Conservation (phyloP, 768 basidiomycete species). For the Ramaria rubella region DNA sequence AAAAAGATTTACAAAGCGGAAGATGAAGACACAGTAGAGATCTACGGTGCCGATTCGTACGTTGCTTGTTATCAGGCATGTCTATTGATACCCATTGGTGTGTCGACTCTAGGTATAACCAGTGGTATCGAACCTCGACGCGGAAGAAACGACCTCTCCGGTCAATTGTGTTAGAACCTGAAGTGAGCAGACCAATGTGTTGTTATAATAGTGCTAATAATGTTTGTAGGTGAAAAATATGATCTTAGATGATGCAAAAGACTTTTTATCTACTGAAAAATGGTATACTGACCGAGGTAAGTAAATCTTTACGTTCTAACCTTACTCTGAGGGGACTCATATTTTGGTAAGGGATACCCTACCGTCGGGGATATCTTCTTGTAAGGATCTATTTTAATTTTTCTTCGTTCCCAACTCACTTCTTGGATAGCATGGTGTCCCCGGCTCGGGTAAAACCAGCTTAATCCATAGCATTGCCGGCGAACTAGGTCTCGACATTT, state of each 20-base stretch:
- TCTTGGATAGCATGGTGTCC: slow-evolving; percentile 50
- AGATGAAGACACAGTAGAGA: slow-evolving; percentile 43
- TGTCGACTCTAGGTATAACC: slow-evolving; percentile 15
- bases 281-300: slow-evolving; percentile 70
- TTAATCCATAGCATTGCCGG: slow-evolving; percentile 72
- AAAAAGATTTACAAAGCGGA: slow-evolving; percentile 45
- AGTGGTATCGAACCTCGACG: slow-evolving; percentile 50
- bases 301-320: not conserved
- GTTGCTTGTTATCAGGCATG: slow-evolving; percentile 8
- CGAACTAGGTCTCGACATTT: slow-evolving; percentile 69
- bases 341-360: slow-evolving; percentile 46
- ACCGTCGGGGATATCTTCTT: slow-evolving; percentile 73
- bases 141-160: slow-evolving; percentile 58
- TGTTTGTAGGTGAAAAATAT: slow-evolving; percentile 40
- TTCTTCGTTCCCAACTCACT: slow-evolving; percentile 6
- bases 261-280: slow-evolving; percentile 58
- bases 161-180: slow-evolving; percentile 67
- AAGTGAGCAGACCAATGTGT: slow-evolving; percentile 21
- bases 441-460: slow-evolving; percentile 74
- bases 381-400: slow-evolving; percentile 26
- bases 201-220: not conserved
- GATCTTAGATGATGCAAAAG: slow-evolving; percentile 59
- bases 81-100: slow-evolving; percentile 6
- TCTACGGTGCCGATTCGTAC: slow-evolving; percentile 45
- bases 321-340: not conserved